A percentile compares a stretch with the other conserved stretches of the same genome.
Evolutionary conservation across 2,329 filamentous ascomycete species (phyloP).

Genomic region (Nemania diffusa): DNA sequence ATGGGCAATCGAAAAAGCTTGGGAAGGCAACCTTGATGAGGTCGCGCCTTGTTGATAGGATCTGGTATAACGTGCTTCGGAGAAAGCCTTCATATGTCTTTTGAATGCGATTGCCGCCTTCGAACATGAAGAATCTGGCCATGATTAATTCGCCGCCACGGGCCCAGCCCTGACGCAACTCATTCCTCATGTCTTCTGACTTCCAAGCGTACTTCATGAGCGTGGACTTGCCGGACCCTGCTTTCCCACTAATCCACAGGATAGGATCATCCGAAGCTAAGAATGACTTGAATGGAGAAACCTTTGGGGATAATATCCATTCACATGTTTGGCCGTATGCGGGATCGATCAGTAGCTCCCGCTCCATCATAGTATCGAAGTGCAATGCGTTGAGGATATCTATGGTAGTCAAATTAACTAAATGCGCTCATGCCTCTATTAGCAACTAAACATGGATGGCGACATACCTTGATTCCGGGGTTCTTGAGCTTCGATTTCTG

Average conservation of each 20-base stretch:
- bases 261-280: constrained; percentile 41
- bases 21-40: constrained; percentile 49
- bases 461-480: constrained; percentile 48
- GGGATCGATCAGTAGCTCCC: constrained; percentile 50
- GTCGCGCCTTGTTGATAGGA: constrained; percentile 45
- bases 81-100: constrained; percentile 55
- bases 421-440: background rate
- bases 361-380: constrained; percentile 47
- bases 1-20: constrained; percentile 46
- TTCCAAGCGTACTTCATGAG: constrained; percentile 57
- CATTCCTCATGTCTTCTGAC: constrained; percentile 41
- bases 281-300: constrained; percentile 41
- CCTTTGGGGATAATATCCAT: constrained; percentile 54
- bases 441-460: background rate
- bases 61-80: constrained; percentile 51
- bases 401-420: constrained; percentile 24
- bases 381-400: constrained; percentile 48
- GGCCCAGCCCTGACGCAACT: constrained; percentile 52
- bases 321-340: constrained; percentile 56
- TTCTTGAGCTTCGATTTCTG: constrained; percentile 44
- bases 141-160: constrained; percentile 43
- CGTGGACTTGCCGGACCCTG: constrained; percentile 60
- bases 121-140: constrained; percentile 56
- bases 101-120: constrained; percentile 52
- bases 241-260: constrained; percentile 57